Evolutionary conservation across 2,329 filamentous ascomycete genomes (phyloP), one percentile per base, ranked within the genome.

Genomic region (Stachybotrys echinatus): DNA sequence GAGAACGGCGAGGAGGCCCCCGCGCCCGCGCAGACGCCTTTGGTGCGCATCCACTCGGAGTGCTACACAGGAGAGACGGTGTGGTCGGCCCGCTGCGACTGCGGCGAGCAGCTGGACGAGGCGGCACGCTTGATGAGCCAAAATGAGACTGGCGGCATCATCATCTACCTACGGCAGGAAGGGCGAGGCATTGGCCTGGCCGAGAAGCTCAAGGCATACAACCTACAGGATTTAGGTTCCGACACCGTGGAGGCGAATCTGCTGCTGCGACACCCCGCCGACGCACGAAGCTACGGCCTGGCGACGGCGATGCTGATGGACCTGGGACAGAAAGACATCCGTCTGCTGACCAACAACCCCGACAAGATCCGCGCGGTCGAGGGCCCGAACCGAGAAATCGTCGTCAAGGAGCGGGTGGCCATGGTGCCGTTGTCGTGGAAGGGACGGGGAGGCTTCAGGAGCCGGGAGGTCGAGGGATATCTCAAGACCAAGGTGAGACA

Each of bases 31-130:
- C 57, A 62, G 40, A 51, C 54, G 47, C 89, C 94, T 0, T 75
- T 99, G 38, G 92, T 99, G 44, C 82, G 94, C 50, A 99, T 99
- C 64, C 94, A 99, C 68, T 95, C 89, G 3, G 94, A 99, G 70
- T 99, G 94, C 72, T 99, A 99, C 69, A 99, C 94, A 0, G 94
- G 94, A 52, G 94, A 99, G 75, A 99, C 94, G 1, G 94, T 95
- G 1, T 97, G 94, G 94, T 96, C 92, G 7, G 92, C 94, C 34
- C 85, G 94, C 23, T 99, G 94, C 72, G 94, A 99, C 71, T 99
- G 94, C 67, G 94, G 94, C 50, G 94, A 99, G 71, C 94, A 99
- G 67, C 79, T 99, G 2, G 94, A 99, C 67, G 94, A 99, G 73
- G 94, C 94, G 1, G 94, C 92, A 2, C 81, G 94, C 22, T 74